Evolutionary conservation across 2,329 filamentous ascomycete genomes (phyloP), one percentile per base, ranked within the genome.

Genomic region (Remersonia thermophila): DNA sequence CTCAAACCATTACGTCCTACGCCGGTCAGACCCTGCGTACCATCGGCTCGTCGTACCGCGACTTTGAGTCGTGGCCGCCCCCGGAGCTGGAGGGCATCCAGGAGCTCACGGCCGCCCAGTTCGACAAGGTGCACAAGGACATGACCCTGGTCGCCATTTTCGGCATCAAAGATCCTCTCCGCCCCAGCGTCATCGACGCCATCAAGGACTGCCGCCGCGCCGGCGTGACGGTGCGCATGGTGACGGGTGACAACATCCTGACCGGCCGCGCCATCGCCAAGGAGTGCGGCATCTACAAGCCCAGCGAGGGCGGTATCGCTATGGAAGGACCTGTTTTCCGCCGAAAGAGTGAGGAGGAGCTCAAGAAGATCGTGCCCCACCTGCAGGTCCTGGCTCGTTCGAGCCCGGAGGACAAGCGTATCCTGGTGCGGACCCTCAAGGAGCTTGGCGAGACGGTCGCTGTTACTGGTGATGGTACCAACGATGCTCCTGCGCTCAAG

Each of bases 91-190:
- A 38, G 1, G 46, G 40, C 9, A 26, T 27, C 39, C 77, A 73
- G 13, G 63, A 76, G 4, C 81, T 87, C 40, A 71, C 77, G 12
- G 71, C 76, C 40, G 51, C 72, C 11, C 66, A 73, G 39, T 65
- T 71, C 42, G 61, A 67, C 41, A 71, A 77, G 28, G 55, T 87
- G 2, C 81, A 84, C 55, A 67, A 69, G 35, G 67, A 82, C 36
- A 83, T 89, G 73, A 76, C 71, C 4, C 82, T 85, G 61, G 60
- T 85, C 45, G 75, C 76, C 13, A 63, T 83, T 28, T 77, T 82
- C 33, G 80, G 80, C 47, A 84, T 85, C 50, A 78, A 83, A 52
- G 80, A 85, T 54, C 80, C 80, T 25, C 70, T 84, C 13, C 66
- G 80, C 38, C 66, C 70, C 5, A 77, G 78, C 46, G 80, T 84